Percentiles rank a stretch among this genome's conserved stretches.
These are phyloP conservation scores for Oidiodendron maius DNA, from an alignment of 495 filamentous ascomycete genomes.

Conservation along the genomic window DNA sequence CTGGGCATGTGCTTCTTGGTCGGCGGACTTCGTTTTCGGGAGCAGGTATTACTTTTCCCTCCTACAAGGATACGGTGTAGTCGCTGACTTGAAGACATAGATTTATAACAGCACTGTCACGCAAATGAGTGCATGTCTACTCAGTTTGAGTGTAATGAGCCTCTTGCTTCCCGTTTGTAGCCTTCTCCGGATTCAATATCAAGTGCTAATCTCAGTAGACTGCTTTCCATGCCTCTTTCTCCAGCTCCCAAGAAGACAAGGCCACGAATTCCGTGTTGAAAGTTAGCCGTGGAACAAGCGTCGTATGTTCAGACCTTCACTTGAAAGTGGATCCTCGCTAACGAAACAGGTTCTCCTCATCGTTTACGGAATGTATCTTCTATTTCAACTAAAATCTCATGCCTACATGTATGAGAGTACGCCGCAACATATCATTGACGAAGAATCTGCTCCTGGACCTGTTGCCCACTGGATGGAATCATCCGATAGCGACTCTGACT, in stretches of 20 bases:
- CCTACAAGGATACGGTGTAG: neutral
- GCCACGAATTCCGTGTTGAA: constrained; percentile 69
- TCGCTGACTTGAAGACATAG: constrained; percentile 35
- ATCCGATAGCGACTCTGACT: constrained; percentile 48
- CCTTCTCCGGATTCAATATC: neutral
- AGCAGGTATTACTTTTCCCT: constrained; percentile 52
- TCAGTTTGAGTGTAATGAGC: constrained; percentile 85
- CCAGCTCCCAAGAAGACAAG: constrained; percentile 34
- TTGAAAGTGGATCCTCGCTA: constrained; percentile 1
- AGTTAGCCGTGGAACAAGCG: constrained; percentile 84
- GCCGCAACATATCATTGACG: constrained; percentile 83
- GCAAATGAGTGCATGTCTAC: constrained; percentile 89
- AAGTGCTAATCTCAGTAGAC: constrained; percentile 42
- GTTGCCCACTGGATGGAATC: constrained; percentile 74
- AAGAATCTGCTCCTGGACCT: constrained; percentile 78
- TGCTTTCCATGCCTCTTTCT: constrained; percentile 87
- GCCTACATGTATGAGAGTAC: constrained; percentile 87
- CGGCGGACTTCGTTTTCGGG: constrained; percentile 79
- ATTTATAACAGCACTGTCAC: constrained; percentile 93
- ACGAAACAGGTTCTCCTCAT: constrained; percentile 55
- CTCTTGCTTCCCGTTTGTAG: constrained; percentile 62
- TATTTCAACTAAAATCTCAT: constrained; percentile 91
- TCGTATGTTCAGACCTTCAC: constrained; percentile 44
- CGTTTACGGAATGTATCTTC: constrained; percentile 77
- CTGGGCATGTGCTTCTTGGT: constrained; percentile 86